These are phyloP conservation scores for Cladophialophora carrionii DNA, from an alignment of 2,329 filamentous ascomycete species.

Conservation along the genomic window DNA sequence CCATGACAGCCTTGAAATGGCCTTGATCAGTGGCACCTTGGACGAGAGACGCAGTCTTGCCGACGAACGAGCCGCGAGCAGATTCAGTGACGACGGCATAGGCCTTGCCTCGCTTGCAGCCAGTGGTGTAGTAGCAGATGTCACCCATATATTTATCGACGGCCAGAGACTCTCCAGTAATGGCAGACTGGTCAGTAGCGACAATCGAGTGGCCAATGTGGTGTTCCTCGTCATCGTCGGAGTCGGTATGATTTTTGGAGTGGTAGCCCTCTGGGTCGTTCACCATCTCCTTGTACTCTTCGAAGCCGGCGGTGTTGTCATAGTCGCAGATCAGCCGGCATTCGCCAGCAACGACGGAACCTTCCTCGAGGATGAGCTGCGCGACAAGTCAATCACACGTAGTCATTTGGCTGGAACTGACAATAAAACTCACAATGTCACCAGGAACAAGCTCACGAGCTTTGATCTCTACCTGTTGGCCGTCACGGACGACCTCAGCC, in stretches of 20 bases:
- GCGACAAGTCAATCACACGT: constrained; percentile 32
- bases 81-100: constrained; percentile 70
- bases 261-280: constrained; percentile 61
- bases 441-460: constrained; percentile 75
- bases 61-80: constrained; percentile 74
- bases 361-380: constrained; percentile 71
- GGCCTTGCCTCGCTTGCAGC: constrained; percentile 78
- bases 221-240: constrained; percentile 63
- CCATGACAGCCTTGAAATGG: constrained; percentile 83
- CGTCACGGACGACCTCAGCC: constrained; percentile 68
- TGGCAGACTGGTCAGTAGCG: constrained; percentile 77
- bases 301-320: constrained; percentile 67
- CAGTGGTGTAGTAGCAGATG: constrained; percentile 75
- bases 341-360: constrained; percentile 70
- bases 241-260: constrained; percentile 61
- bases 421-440: constrained; percentile 65
- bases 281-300: constrained; percentile 67
- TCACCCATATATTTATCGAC: constrained; percentile 80
- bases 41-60: constrained; percentile 72
- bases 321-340: constrained; percentile 74
- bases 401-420: background rate
- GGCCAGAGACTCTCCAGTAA: constrained; percentile 78
- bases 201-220: constrained; percentile 69
- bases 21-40: constrained; percentile 75
- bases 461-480: constrained; percentile 68